Evolutionary conservation across 805 yeast species (phyloP).

Genomic region (Ogataea pini): DNA sequence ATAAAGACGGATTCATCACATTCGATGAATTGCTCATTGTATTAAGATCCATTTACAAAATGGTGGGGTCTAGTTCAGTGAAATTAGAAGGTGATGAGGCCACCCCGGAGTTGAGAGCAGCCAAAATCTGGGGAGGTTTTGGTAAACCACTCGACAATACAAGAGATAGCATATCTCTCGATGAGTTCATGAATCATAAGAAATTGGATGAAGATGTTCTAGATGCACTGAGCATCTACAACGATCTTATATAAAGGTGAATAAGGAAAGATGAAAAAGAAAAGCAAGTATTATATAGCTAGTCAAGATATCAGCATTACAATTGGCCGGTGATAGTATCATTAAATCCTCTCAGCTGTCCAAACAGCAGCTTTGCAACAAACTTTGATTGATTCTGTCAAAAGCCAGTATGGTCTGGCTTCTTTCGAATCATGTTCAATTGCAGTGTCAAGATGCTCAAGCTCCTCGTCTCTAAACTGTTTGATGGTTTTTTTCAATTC

Average conservation of each 20-base stretch:
- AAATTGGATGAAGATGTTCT: slow-evolving; percentile 76
- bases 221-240: slow-evolving; percentile 64
- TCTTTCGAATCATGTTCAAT: slow-evolving; percentile 86
- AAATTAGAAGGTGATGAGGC: slow-evolving; percentile 83
- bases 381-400: slow-evolving; percentile 83
- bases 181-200: slow-evolving; percentile 81
- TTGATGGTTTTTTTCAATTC: slow-evolving; percentile 63
- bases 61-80: slow-evolving; percentile 91
- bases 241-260: slow-evolving; percentile 31
- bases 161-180: slow-evolving; percentile 67
- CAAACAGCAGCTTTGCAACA: slow-evolving; percentile 88
- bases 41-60: slow-evolving; percentile 81
- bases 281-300: neutral
- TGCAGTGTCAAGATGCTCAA: slow-evolving; percentile 94
- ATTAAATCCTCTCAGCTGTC: slow-evolving; percentile 80
- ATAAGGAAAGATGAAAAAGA: neutral
- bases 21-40: slow-evolving; percentile 80
- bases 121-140: slow-evolving; percentile 62
- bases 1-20: slow-evolving; percentile 72
- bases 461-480: slow-evolving; percentile 87
- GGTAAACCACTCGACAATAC: slow-evolving; percentile 64
- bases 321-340: too few species aligned
- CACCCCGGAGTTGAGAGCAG: slow-evolving; percentile 86
- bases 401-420: slow-evolving; percentile 87
- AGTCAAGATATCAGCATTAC: too few species aligned